Percentiles rank a stretch among this genome's conserved stretches.
These are phyloP conservation scores for Candida smagusa DNA, from an alignment of 1,139 yeast species.

Conservation along the genomic window DNA sequence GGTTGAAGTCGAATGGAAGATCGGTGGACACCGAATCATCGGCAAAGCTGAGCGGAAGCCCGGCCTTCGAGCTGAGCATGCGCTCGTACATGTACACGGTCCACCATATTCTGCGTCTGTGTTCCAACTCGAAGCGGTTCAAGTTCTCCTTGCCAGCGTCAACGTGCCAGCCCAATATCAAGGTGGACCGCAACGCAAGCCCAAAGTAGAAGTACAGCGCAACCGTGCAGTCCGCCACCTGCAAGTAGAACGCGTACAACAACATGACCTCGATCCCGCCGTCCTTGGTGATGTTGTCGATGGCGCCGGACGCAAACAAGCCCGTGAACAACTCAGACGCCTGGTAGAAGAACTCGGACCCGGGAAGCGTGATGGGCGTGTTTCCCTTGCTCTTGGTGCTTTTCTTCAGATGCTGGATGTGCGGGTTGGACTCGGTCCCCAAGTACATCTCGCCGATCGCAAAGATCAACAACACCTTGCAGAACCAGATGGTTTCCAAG, in stretches of 20 bases:
- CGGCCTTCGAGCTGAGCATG: slow-evolving; percentile 83
- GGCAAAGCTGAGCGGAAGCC: slow-evolving; percentile 72
- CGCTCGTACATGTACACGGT: slow-evolving; percentile 86
- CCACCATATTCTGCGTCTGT: slow-evolving; percentile 86
- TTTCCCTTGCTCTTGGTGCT: slow-evolving; percentile 10
- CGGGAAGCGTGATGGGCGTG: slow-evolving; percentile 53
- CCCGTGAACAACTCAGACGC: slow-evolving; percentile 76
- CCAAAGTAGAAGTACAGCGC: slow-evolving; percentile 83
- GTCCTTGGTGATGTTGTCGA: slow-evolving; percentile 71
- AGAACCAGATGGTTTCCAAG: slow-evolving; percentile 76
- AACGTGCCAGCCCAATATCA: slow-evolving; percentile 79
- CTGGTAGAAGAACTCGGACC: slow-evolving; percentile 71
- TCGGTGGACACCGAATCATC: slow-evolving; percentile 79
- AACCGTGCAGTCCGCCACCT: slow-evolving; percentile 81
- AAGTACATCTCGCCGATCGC: slow-evolving; percentile 85
- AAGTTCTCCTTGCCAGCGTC: slow-evolving; percentile 69
- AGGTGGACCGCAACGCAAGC: slow-evolving; percentile 68
- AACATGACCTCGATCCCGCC: slow-evolving; percentile 82
- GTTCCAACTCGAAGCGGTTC: slow-evolving; percentile 69
- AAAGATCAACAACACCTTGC: slow-evolving; percentile 69
- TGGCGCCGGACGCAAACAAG: slow-evolving; percentile 73
- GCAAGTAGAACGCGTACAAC: slow-evolving; percentile 75
- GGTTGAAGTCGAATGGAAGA: slow-evolving; percentile 68
- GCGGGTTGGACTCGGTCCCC: slow-evolving; percentile 59
- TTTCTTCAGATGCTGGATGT: slow-evolving; percentile 26